Conservation (phyloP, 2,329 filamentous ascomycete genomes). For the Pseudophaeomoniella oleicola region DNA sequence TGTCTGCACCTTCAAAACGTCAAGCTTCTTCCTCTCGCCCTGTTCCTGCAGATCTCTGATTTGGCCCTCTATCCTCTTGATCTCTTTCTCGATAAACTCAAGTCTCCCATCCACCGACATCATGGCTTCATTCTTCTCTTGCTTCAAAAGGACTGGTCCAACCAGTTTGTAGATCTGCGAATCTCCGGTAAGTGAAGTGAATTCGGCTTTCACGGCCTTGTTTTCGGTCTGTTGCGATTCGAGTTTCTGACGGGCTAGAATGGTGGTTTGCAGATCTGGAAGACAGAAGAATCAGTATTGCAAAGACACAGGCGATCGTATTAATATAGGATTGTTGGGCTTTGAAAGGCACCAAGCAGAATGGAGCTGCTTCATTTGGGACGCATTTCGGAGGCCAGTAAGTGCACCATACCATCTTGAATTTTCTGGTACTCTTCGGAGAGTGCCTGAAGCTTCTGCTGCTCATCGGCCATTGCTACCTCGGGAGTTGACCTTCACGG, state of each 20-base stretch:
- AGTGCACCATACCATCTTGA: slow-evolving; percentile 53
- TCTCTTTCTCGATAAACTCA: slow-evolving; percentile 86
- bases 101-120: slow-evolving; percentile 81
- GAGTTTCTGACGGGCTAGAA: slow-evolving; percentile 75
- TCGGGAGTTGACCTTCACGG: no score
- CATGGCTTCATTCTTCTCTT: slow-evolving; percentile 80
- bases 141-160: slow-evolving; percentile 84
- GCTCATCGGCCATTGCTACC: slow-evolving; percentile 54
- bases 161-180: slow-evolving; percentile 93
- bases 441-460: slow-evolving; percentile 65
- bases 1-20: slow-evolving; percentile 30
- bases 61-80: slow-evolving; percentile 54
- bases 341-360: no score
- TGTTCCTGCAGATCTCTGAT: slow-evolving; percentile 50
- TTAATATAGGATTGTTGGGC: no score
- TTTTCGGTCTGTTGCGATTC: slow-evolving; percentile 92
- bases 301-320: no score
- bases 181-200: slow-evolving; percentile 60
- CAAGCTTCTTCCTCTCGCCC: slow-evolving; percentile 49
- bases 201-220: slow-evolving; percentile 76
- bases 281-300: slow-evolving; percentile 2
- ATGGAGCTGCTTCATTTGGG: no score
- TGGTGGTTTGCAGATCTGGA: slow-evolving; percentile 61
- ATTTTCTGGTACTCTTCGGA: slow-evolving; percentile 80
- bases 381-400: no score